A percentile compares a stretch with the other conserved stretches of the same genome.
These are phyloP conservation scores for Crataegus laevigata DNA, from an alignment of 306 rosid species.

Conservation along the genomic window DNA sequence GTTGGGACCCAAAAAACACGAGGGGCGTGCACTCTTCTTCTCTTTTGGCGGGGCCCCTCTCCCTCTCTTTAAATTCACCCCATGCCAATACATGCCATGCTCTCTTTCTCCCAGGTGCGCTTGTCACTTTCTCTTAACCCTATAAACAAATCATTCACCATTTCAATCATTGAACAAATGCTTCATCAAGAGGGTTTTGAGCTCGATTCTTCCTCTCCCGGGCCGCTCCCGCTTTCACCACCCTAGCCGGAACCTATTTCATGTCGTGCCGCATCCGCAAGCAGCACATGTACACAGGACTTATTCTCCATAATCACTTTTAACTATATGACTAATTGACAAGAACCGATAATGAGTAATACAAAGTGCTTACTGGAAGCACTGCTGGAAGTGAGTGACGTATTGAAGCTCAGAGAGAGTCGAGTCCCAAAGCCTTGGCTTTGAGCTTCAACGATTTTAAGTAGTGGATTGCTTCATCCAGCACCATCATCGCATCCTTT, in stretches of 20 bases:
- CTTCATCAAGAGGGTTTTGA: background rate
- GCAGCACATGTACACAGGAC: constrained; percentile 3
- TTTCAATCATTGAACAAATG: constrained; percentile 24
- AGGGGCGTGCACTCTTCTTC: constrained; percentile 37
- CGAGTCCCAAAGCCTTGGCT: constrained; percentile 53
- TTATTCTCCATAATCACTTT: constrained; percentile 31
- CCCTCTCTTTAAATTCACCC: background rate
- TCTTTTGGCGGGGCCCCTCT: constrained; percentile 11
- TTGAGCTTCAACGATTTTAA: constrained; percentile 58
- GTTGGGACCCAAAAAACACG: constrained; percentile 47
- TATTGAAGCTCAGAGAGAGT: constrained; percentile 29
- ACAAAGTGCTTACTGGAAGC: background rate
- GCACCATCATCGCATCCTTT: constrained; percentile 60
- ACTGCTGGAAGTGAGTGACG: background rate
- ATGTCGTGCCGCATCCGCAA: background rate
- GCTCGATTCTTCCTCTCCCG: constrained; percentile 7
- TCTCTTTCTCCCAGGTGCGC: constrained; percentile 21
- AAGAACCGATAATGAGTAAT: background rate
- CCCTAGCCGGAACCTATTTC: background rate
- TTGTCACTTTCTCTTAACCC: constrained; percentile 61
- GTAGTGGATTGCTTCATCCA: constrained; percentile 80
- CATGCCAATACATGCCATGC: constrained; percentile 6
- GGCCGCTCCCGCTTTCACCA: background rate
- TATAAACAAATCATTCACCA: constrained; percentile 29
- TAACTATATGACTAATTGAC: constrained; percentile 4